Evolutionary conservation across 2,329 filamentous ascomycete species (phyloP).

Genomic region (Setomelanomma holmii): DNA sequence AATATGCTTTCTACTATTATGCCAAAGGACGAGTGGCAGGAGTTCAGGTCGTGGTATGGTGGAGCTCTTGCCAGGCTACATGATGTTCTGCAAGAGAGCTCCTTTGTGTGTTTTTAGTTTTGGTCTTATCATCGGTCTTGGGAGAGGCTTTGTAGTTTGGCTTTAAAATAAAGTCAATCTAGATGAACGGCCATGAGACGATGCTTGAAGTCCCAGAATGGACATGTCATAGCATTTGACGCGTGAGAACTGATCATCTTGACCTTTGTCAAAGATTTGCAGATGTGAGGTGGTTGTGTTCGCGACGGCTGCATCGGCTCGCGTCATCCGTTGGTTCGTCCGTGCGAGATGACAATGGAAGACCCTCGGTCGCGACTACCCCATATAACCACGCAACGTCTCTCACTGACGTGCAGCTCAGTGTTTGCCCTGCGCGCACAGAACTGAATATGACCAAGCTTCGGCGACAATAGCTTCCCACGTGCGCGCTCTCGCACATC

Average conservation of each 20-base stretch:
- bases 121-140: not conserved
- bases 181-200: too few relatives aligned
- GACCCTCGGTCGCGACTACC: too few relatives aligned
- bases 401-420: too few relatives aligned
- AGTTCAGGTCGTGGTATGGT: slow-evolving; percentile 57
- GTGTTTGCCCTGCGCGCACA: not conserved
- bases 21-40: slow-evolving; percentile 57
- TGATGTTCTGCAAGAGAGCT: slow-evolving; percentile 50
- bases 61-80: slow-evolving; percentile 60
- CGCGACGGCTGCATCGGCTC: not conserved
- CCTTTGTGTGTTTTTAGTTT: slow-evolving; percentile 7
- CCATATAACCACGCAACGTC: too few relatives aligned
- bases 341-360: too few relatives aligned
- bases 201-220: too few relatives aligned
- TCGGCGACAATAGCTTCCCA: not conserved
- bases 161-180: too few relatives aligned
- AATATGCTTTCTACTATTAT: slow-evolving; percentile 54
- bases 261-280: too few relatives aligned
- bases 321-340: not conserved
- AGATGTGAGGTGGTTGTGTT: not conserved
- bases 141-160: too few relatives aligned
- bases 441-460: not conserved
- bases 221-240: too few relatives aligned
- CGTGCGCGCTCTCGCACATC: not conserved
- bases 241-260: too few relatives aligned